phyloP scores from a whole-genome alignment of 1,139 yeast species.

The Trichomonascaceae sp. region DNA sequence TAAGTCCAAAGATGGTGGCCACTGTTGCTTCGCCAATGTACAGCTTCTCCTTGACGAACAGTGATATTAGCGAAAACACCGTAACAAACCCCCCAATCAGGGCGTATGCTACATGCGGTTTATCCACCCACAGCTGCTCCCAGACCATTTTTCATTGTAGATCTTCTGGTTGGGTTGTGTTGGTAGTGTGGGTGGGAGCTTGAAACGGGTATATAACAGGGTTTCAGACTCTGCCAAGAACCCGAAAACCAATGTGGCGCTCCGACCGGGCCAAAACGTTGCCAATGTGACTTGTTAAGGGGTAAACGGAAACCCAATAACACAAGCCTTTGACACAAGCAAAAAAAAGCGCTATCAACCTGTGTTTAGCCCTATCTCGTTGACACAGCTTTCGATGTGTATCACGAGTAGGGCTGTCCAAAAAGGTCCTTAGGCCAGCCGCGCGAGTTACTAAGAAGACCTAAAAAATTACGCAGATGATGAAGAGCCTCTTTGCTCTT shows the following conservation, averaged over 20 bases:
- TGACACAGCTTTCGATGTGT: too few species aligned
- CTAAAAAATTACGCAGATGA: too few species aligned
- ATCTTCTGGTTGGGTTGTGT: neutral
- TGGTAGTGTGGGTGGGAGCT: neutral
- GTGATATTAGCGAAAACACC: conserved; percentile 74
- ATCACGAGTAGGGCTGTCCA: too few species aligned
- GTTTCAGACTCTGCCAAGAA: neutral
- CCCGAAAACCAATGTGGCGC: neutral
- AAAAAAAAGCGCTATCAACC: too few species aligned
- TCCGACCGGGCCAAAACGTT: too few species aligned
- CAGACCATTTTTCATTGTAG: conserved; percentile 17
- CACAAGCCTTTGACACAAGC: too few species aligned
- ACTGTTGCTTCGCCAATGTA: conserved; percentile 95
- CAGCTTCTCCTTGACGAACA: conserved; percentile 76
- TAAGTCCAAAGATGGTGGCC: conserved; percentile 81
- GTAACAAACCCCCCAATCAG: conserved; percentile 84
- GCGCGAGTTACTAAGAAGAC: too few species aligned
- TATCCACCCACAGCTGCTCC: conserved; percentile 27
- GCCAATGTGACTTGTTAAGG: too few species aligned
- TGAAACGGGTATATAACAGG: neutral
- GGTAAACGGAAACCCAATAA: too few species aligned
- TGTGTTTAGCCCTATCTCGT: too few species aligned
- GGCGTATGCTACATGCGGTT: conserved; percentile 85
- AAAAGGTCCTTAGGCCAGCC: too few species aligned
- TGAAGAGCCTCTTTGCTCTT: too few species aligned